Conservation (phyloP, 2,329 filamentous ascomycete species). For the Aspergillus felis region DNA sequence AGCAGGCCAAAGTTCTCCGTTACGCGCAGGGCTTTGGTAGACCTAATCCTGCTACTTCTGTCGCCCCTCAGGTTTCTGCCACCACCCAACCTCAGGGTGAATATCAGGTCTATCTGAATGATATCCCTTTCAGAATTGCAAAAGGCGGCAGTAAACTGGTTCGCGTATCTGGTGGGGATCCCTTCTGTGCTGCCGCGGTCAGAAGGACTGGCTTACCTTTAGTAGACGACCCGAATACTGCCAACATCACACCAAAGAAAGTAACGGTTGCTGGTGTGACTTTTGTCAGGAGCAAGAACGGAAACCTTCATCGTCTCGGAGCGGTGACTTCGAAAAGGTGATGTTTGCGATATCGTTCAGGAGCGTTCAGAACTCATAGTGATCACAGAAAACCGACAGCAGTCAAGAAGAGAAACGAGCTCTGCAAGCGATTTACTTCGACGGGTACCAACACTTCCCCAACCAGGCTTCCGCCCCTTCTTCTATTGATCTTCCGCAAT, state of each 20-base stretch:
- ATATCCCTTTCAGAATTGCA: constrained; percentile 68
- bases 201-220: constrained; percentile 44
- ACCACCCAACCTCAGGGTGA: constrained; percentile 32
- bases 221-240: constrained; percentile 55
- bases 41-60: constrained; percentile 13
- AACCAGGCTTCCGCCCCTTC: constrained; percentile 13
- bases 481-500: constrained; percentile 9
- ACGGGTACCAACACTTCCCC: constrained; percentile 48
- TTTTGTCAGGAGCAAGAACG: constrained; percentile 81
- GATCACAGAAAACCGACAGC: constrained; percentile 37
- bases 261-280: constrained; percentile 70
- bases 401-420: constrained; percentile 66
- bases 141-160: constrained; percentile 80
- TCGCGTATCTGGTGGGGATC: constrained; percentile 63
- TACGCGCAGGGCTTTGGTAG: constrained; percentile 34
- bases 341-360: constrained; percentile 35
- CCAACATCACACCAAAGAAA: constrained; percentile 69
- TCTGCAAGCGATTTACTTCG: constrained; percentile 63
- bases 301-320: constrained; percentile 76
- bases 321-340: constrained; percentile 72
- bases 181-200: constrained; percentile 3
- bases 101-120: constrained; percentile 66
- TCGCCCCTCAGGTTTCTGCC: constrained; percentile 21
- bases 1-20: constrained; percentile 38
- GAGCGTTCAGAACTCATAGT: constrained; percentile 15